Conservation (phyloP, 305 asterid genomes). For the Ilex paraguariensis region DNA sequence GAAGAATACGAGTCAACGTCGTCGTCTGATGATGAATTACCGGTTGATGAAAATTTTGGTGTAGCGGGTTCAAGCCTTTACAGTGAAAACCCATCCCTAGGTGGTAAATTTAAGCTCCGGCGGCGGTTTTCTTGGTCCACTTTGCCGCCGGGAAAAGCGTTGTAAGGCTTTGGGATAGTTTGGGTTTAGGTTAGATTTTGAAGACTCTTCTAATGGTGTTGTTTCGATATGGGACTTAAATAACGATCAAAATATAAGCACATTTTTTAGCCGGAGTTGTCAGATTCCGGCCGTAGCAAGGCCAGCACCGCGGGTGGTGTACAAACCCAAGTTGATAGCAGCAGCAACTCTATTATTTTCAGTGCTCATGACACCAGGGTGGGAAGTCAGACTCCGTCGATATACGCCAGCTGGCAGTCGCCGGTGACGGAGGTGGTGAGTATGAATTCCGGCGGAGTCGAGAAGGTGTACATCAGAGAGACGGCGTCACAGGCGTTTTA, state of each 20-base stretch:
- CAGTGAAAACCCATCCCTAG: conserved; percentile 21
- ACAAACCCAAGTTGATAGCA: too few relatives aligned
- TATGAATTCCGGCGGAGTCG: conserved; percentile 27
- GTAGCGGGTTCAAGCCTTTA: conserved; percentile 36
- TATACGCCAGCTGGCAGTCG: conserved; percentile 57
- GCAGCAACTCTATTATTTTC: too few relatives aligned
- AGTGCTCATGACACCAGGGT: too few relatives aligned
- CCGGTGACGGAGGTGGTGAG: conserved; percentile 23
- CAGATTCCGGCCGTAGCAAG: too few relatives aligned
- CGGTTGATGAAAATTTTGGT: conserved; percentile 34
- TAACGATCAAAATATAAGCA: too few relatives aligned
- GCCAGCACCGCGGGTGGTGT: too few relatives aligned
- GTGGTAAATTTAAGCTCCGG: conserved; percentile 29
- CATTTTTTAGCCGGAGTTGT: too few relatives aligned
- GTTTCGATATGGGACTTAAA: too few relatives aligned
- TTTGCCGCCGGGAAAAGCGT: conserved; percentile 55
- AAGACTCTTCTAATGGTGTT: conserved; percentile 38
- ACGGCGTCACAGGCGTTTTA: conserved; percentile 36
- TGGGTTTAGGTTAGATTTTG: conserved; percentile 61
- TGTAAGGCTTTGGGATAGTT: conserved; percentile 81
- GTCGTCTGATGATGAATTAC: conserved; percentile 19
- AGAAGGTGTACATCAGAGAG: conserved; percentile 63
- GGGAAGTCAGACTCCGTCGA: conserved; percentile 35
- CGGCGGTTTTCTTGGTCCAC: conserved; percentile 36
- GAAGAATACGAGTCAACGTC: conserved; percentile 23